Base-by-base conservation (phyloP, 768 basidiomycete genomes). In the Clathrus columnatus region DNA sequence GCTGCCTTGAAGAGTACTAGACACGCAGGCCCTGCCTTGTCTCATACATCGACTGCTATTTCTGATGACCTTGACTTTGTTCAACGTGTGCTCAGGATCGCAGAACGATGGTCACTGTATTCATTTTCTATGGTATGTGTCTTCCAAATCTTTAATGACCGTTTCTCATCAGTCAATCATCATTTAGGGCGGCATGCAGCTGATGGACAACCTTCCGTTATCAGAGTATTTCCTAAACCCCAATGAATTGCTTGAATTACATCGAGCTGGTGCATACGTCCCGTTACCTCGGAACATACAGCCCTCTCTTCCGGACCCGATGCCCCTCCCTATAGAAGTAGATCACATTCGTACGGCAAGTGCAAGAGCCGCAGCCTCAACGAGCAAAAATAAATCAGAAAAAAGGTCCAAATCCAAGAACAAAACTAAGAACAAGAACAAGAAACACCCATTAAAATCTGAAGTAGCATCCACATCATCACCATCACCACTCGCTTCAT, bases 171-270 rank as follows among this genome's bases (percentile, higher is more conserved):
- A 88, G 11, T 63, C 87, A 17, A 77, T 82, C 1, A 87, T 83
- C 62, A 79, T 84, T 2, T 85, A 85, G 0, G 84, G 36, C n/a
- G 36, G 84, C 3, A 76, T 84, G 60, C 67, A 85, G 14, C 75
- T 89, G 27, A 83, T 89, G 62, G 85, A 87, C 62, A 80, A 84
- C 20, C 77, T 76, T 45, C 59, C 71, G 8, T 63, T 79, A 23
- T 68, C 75, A 0, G 84, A 81, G 76, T 87, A 86, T 62, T 70
- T 76, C 41, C 62, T 88, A 20, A 68, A 72, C 6, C 76, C 83
- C 0, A 72, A 81, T 59, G 87, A 89, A 60, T 73, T 90, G 2
- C 73, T 90, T 20, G 87, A 90, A 61, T 65, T 90, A 17, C 85
- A 90, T 56, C 72, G 73, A 6, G 55, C 62, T 8, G 70, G 70